Conservation (phyloP, 257 asterid genomes). For the Nicotiana tabacum region DNA sequence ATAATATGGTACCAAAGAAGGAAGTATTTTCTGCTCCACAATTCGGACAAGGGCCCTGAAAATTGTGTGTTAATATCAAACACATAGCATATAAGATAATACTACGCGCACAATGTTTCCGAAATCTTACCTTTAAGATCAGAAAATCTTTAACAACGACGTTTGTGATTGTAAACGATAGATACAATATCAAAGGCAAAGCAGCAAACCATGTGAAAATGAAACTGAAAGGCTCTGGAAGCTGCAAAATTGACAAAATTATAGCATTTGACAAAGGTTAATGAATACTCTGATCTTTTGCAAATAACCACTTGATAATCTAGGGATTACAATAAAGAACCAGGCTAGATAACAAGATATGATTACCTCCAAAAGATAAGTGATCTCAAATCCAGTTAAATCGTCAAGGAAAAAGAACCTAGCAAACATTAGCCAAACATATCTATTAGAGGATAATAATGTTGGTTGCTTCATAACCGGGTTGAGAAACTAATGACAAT, state of each 20-base stretch:
- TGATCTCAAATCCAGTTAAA: conserved; percentile 88
- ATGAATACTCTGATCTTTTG: background rate
- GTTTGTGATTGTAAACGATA: conserved; percentile 72
- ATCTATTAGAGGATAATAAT: background rate
- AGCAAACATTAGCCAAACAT: conserved; percentile 2
- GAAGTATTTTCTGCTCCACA: conserved; percentile 94
- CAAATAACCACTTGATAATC: no score
- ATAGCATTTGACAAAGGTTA: background rate
- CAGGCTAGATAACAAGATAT: background rate
- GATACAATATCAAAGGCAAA: conserved; percentile 61
- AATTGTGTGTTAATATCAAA: background rate
- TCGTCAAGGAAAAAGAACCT: conserved; percentile 98
- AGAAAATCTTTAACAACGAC: conserved; percentile 65
- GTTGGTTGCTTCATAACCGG: background rate
- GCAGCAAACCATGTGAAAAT: conserved; percentile 98
- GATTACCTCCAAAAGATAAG: conserved; percentile 86
- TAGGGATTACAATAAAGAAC: background rate
- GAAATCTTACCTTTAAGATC: conserved; percentile 61
- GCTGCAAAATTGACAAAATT: conserved; percentile 41
- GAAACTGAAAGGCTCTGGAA: conserved; percentile 99
- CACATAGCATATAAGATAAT: background rate
- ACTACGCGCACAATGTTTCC: background rate
- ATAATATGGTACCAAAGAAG: conserved; percentile 89
- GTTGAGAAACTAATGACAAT: conserved; percentile 30
- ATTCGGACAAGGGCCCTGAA: conserved; percentile 95